A percentile compares a stretch with the other conserved stretches of the same genome.
Conservation (phyloP, 495 filamentous ascomycete genomes). For the Terfezia boudieri region DNA sequence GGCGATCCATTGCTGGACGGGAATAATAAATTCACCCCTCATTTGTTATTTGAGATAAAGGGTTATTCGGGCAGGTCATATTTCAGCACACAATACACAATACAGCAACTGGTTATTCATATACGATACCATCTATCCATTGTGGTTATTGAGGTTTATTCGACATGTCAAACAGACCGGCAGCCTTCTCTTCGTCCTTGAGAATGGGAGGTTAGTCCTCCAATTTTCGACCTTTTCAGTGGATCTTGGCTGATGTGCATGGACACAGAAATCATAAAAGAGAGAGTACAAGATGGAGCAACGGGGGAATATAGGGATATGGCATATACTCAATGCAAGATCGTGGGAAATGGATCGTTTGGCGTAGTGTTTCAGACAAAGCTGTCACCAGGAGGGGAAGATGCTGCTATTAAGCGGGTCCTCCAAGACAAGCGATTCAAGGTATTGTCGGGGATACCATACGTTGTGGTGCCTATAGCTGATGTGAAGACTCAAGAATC, state of each 20-base stretch:
- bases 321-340: slow-evolving; percentile 98
- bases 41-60: no score
- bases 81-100: no score
- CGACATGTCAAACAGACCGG: slow-evolving; percentile 32
- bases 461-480: not conserved
- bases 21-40: no score
- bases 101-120: no score
- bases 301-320: slow-evolving; percentile 91
- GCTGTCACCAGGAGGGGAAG: slow-evolving; percentile 85
- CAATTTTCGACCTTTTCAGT: not conserved
- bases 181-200: slow-evolving; percentile 44
- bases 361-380: slow-evolving; percentile 98
- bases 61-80: no score
- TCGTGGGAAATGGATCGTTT: slow-evolving; percentile 98
- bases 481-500: slow-evolving; percentile 40
- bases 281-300: slow-evolving; percentile 95
- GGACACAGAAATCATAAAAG: slow-evolving; percentile 71
- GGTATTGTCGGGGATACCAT: slow-evolving; percentile 27
- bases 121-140: no score
- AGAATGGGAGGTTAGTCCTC: slow-evolving; percentile 56
- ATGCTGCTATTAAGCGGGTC: slow-evolving; percentile 96
- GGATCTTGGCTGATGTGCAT: slow-evolving; percentile 5
- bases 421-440: slow-evolving; percentile 99
- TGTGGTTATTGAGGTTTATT: no score
- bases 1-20: no score